Percentiles rank a stretch among this genome's conserved stretches.
These are phyloP conservation scores for Thielaviopsis punctulata DNA, from an alignment of 2,329 filamentous ascomycete genomes.

Conservation along the genomic window DNA sequence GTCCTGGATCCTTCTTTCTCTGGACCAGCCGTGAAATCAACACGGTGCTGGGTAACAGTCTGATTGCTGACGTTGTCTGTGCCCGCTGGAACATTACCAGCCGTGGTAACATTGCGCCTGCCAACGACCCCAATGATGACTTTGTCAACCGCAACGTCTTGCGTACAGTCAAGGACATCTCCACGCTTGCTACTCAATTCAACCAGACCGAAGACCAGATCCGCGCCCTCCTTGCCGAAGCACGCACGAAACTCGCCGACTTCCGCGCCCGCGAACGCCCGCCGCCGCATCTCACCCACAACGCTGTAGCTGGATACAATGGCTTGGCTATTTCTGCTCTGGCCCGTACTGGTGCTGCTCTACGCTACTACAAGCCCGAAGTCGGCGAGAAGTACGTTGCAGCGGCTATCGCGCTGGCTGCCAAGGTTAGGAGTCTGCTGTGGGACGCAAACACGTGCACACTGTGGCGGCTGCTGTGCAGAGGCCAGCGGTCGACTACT, in stretches of 20 bases:
- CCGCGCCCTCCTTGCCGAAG: constrained; percentile 45
- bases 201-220: constrained; percentile 54
- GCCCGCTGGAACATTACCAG: constrained; percentile 70
- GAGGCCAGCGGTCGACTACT: constrained; percentile 32
- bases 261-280: constrained; percentile 60
- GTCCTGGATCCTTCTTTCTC: constrained; percentile 84
- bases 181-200: constrained; percentile 58
- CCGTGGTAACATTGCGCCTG: constrained; percentile 69
- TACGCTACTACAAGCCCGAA: constrained; percentile 41
- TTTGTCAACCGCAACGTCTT: constrained; percentile 89
- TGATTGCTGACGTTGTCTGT: constrained; percentile 33
- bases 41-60: constrained; percentile 38
- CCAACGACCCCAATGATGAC: constrained; percentile 80
- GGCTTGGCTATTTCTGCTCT: constrained; percentile 73
- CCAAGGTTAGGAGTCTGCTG: constrained; percentile 55
- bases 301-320: constrained; percentile 77
- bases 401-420: constrained; percentile 49
- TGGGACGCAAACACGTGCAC: constrained; percentile 47
- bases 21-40: constrained; percentile 85
- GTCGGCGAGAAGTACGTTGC: constrained; percentile 43
- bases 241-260: constrained; percentile 48
- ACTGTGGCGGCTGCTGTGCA: constrained; percentile 59
- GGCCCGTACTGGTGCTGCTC: constrained; percentile 52
- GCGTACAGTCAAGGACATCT: constrained; percentile 48
- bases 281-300: constrained; percentile 67